phyloP scores from a whole-genome alignment of 495 filamentous ascomycete species.

The Penicillium cataractarum region DNA sequence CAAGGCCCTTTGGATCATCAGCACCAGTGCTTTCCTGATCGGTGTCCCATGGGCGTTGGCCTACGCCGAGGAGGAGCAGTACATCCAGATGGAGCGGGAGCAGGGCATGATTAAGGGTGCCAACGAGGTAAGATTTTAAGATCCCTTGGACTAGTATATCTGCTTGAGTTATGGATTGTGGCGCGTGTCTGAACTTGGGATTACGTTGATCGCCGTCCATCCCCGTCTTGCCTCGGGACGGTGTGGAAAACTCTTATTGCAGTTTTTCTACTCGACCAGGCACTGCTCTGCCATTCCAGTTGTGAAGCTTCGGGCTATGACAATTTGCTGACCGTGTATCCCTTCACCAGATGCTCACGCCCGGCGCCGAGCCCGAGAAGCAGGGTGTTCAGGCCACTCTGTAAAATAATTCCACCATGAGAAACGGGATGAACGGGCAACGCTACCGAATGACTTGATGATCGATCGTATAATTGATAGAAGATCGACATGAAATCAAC shows the following conservation, averaged over 20 bases:
- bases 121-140: conserved; percentile 58
- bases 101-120: conserved; percentile 90
- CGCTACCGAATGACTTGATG: conserved; percentile 13
- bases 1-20: conserved; percentile 84
- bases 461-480: conserved; percentile 5
- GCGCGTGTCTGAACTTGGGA: not conserved
- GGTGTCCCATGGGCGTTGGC: conserved; percentile 92
- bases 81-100: conserved; percentile 95
- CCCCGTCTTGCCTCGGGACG: not conserved
- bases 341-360: conserved; percentile 49
- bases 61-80: conserved; percentile 92
- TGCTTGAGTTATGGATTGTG: conserved; percentile 1
- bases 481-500: conserved; percentile 2
- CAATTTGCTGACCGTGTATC: conserved; percentile 17
- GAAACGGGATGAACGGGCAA: conserved; percentile 24
- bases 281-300: not conserved
- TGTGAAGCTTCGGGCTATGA: not conserved
- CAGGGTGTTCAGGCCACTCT: conserved; percentile 44
- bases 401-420: conserved; percentile 38
- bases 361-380: conserved; percentile 41
- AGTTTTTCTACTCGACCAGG: not conserved
- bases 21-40: conserved; percentile 83
- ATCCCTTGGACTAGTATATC: not conserved
- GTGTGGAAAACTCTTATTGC: conserved; percentile 7
- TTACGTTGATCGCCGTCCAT: not conserved